Evolutionary conservation across 768 basidiomycete genomes (phyloP).

Genomic region (Auriscalpium vulgare): DNA sequence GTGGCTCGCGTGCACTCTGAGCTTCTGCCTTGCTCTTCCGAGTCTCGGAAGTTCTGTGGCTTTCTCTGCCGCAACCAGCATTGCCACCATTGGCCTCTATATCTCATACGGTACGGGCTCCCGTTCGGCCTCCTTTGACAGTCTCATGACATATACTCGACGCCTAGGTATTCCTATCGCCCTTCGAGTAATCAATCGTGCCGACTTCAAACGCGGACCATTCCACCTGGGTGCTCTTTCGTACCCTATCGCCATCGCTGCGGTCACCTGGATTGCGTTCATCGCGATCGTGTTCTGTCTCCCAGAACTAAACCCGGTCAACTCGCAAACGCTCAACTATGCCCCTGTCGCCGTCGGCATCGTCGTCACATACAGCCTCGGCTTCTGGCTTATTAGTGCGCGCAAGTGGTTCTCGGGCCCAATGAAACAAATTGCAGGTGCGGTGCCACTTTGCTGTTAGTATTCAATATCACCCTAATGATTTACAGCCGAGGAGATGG

Average conservation of each 20-base stretch:
- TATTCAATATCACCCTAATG: conserved; percentile 2
- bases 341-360: conserved; percentile 70
- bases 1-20: conserved; percentile 71
- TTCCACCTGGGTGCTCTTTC: conserved; percentile 66
- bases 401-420: conserved; percentile 70
- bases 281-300: conserved; percentile 71
- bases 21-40: conserved; percentile 68
- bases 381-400: conserved; percentile 65
- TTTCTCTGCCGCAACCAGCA: conserved; percentile 46
- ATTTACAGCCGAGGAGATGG: conserved; percentile 37
- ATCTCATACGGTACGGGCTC: conserved; percentile 56
- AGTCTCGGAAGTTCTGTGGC: conserved; percentile 69
- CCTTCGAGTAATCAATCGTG: conserved; percentile 52
- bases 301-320: conserved; percentile 62
- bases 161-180: conserved; percentile 56
- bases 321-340: conserved; percentile 68
- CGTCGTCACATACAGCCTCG: conserved; percentile 54
- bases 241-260: conserved; percentile 45
- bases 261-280: conserved; percentile 63
- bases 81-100: conserved; percentile 71
- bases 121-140: no score
- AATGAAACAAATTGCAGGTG: conserved; percentile 45
- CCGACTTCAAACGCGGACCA: conserved; percentile 56
- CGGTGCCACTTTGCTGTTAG: neutral
- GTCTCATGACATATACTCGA: neutral